Evolutionary conservation across 345 rosid genomes (phyloP).

Genomic region (Iberis pinnata): DNA sequence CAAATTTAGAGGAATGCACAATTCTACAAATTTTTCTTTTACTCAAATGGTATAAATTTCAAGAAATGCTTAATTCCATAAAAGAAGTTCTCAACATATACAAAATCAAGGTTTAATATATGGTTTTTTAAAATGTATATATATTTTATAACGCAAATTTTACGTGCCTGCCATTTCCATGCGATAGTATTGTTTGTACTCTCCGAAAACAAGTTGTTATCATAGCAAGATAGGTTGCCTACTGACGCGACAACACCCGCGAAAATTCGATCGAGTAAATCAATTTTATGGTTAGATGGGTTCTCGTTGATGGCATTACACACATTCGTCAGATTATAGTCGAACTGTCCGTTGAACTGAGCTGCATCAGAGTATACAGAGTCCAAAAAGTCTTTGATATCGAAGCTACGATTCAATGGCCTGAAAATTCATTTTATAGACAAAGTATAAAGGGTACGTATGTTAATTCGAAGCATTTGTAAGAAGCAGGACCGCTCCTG

Average conservation of each 20-base stretch:
- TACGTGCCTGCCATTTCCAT: constrained; percentile 45
- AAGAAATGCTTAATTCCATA: no score
- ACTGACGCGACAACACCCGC: constrained; percentile 25
- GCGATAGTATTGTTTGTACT: constrained; percentile 18
- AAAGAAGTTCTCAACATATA: no score
- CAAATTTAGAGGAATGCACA: no score
- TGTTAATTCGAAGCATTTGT: no score
- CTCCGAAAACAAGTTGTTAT: constrained; percentile 6
- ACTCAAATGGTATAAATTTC: no score
- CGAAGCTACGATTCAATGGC: constrained; percentile 21
- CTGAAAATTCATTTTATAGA: no score
- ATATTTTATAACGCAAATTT: no score
- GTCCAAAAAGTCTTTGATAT: constrained; percentile 27
- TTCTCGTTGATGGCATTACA: constrained; percentile 36
- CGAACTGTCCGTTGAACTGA: constrained; percentile 40
- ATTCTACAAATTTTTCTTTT: no score
- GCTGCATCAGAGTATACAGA: constrained; percentile 26
- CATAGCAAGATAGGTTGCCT: constrained; percentile 28
- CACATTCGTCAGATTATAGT: constrained; percentile 24
- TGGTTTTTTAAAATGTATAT: no score
- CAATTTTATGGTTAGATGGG: constrained; percentile 14
- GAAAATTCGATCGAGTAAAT: constrained; percentile 30
- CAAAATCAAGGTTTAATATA: no score
- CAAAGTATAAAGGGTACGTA: no score
- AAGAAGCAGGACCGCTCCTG: no score